Conservation (phyloP, 805 yeast genomes). For the Wickerhamomyces alni region DNA sequence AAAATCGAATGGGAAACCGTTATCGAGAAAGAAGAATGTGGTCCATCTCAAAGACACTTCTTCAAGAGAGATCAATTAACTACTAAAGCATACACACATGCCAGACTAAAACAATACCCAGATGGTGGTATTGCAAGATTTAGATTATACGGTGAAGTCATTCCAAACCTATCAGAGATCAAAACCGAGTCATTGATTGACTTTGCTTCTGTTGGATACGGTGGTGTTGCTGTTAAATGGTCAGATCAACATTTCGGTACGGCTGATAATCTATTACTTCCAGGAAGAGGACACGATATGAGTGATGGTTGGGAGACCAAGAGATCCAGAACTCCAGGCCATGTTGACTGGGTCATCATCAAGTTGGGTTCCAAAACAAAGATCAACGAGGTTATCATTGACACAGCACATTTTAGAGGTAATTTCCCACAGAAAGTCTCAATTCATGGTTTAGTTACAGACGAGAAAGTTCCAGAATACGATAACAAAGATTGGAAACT, state of each 20-base stretch:
- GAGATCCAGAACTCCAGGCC: slow-evolving; percentile 78
- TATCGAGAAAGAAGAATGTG: slow-evolving; percentile 71
- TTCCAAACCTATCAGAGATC: slow-evolving; percentile 53
- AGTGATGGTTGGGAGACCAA: slow-evolving; percentile 98
- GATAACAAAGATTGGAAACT: slow-evolving; percentile 51
- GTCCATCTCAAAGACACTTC: slow-evolving; percentile 84
- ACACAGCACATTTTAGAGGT: slow-evolving; percentile 92
- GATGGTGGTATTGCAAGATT: slow-evolving; percentile 98
- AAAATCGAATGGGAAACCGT: slow-evolving; percentile 56
- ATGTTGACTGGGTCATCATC: slow-evolving; percentile 87
- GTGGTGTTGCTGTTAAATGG: slow-evolving; percentile 79
- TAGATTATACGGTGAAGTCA: slow-evolving; percentile 79
- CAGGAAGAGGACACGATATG: slow-evolving; percentile 96
- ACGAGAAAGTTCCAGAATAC: slow-evolving; percentile 31
- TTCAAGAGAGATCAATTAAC: slow-evolving; percentile 61
- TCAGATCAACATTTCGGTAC: slow-evolving; percentile 95
- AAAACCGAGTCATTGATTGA: slow-evolving; percentile 39
- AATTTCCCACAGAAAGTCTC: slow-evolving; percentile 82
- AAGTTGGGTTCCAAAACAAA: slow-evolving; percentile 64
- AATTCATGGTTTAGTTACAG: slow-evolving; percentile 51
- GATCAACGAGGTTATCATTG: slow-evolving; percentile 60
- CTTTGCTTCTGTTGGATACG: slow-evolving; percentile 75
- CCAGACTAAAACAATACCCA: slow-evolving; percentile 87
- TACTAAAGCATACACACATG: slow-evolving; percentile 63
- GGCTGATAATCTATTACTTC: slow-evolving; percentile 81